Evolutionary conservation across 1,284 basidiomycete genomes (phyloP).

Genomic region (Cutaneotrichosporon daszewskae): DNA sequence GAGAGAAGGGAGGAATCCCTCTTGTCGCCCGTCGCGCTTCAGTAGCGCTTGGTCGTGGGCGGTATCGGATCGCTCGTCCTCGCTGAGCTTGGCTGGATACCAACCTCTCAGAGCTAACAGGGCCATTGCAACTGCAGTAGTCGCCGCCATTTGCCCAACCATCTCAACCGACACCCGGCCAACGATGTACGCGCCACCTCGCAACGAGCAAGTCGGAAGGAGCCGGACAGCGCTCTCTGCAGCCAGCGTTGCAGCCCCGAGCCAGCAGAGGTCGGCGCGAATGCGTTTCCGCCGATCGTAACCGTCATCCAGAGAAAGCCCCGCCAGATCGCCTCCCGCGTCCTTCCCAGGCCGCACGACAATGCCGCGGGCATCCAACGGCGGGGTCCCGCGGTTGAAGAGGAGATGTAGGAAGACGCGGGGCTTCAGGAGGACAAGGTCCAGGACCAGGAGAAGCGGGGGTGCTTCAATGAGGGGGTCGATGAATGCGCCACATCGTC

Average conservation of each 20-base stretch:
- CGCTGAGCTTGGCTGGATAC: conserved; percentile 15
- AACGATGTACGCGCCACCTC: neutral
- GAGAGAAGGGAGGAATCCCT: conserved; percentile 53
- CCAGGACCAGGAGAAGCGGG: conserved; percentile 66
- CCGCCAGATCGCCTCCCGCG: no score
- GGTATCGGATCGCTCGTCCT: neutral
- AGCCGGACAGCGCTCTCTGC: conserved; percentile 27
- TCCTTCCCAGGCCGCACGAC: no score
- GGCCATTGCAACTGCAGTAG: conserved; percentile 21
- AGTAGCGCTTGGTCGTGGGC: neutral
- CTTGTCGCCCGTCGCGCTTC: conserved; percentile 26
- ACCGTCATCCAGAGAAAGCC: neutral
- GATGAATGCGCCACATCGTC: conserved; percentile 63
- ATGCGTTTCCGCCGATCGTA: conserved; percentile 5
- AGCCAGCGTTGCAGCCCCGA: conserved; percentile 20
- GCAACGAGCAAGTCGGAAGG: neutral
- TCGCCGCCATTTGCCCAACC: conserved; percentile 31
- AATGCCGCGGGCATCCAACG: conserved; percentile 28
- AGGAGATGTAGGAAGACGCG: conserved; percentile 81
- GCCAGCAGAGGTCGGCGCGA: conserved; percentile 6
- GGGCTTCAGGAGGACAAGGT: conserved; percentile 79
- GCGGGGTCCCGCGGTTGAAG: conserved; percentile 73
- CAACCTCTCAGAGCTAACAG: conserved; percentile 24
- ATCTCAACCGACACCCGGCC: conserved; percentile 22
- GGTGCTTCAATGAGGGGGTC: conserved; percentile 90